These are phyloP conservation scores for Pseudovirgaria hyperparasitica DNA, from an alignment of 2,329 filamentous ascomycete genomes.

Conservation along the genomic window DNA sequence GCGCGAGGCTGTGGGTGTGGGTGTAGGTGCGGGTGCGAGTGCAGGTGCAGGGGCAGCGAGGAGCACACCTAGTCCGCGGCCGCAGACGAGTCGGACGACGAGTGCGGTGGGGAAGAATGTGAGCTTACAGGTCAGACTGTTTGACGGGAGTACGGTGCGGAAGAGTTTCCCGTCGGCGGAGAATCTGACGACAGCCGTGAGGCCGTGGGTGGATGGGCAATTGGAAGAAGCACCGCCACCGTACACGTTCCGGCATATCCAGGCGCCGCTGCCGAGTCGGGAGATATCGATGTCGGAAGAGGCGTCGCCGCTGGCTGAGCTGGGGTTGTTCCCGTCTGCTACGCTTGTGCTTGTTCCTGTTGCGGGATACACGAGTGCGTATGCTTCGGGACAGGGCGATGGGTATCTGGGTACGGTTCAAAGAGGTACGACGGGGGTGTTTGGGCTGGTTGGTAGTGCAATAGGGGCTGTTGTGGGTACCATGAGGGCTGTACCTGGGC, in stretches of 20 bases:
- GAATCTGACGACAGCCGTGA: constrained; percentile 53
- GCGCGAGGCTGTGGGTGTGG: constrained; percentile 10
- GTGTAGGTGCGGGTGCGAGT: constrained; percentile 2
- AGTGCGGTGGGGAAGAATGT: constrained; percentile 19
- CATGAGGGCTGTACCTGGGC: constrained; percentile 18
- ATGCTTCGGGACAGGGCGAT: constrained; percentile 27
- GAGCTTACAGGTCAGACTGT: constrained; percentile 61
- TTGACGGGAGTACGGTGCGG: constrained; percentile 72
- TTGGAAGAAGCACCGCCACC: constrained; percentile 33
- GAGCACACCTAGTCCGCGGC: constrained; percentile 4
- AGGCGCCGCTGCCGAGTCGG: constrained; percentile 64
- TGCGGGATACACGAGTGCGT: constrained; percentile 46
- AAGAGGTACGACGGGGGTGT: constrained; percentile 16
- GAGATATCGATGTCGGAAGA: constrained; percentile 68
- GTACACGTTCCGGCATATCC: constrained; percentile 74
- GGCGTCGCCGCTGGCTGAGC: constrained; percentile 48
- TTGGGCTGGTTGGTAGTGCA: constrained; percentile 20
- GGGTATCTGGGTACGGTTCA: constrained; percentile 16
- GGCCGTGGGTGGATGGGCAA: constrained; percentile 58
- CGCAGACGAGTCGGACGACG: constrained; percentile 10
- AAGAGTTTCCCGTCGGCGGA: constrained; percentile 53
- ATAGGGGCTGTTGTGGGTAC: constrained; percentile 20
- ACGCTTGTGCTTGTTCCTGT: constrained; percentile 74
- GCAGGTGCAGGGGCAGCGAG: neutral
- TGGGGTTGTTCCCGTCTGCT: constrained; percentile 65